These are phyloP conservation scores for Boletus eberwhitei DNA, from an alignment of 768 basidiomycete genomes.

Conservation along the genomic window DNA sequence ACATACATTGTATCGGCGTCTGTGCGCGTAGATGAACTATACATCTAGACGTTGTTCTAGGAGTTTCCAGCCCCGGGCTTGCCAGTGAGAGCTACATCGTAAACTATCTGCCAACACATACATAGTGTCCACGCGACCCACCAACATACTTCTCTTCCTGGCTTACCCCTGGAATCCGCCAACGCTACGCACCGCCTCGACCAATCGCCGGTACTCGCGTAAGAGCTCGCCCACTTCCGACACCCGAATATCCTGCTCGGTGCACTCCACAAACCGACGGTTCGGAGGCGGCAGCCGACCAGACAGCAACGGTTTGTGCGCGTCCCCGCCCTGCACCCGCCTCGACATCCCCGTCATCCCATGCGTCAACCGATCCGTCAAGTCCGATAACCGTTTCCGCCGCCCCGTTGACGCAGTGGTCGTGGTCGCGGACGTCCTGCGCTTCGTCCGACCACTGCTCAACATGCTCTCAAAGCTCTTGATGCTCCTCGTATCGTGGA, in stretches of 20 bases:
- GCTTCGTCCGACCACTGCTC: conserved; percentile 33
- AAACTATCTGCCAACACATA: neutral
- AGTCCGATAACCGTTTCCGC: conserved; percentile 44
- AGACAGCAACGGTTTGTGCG: conserved; percentile 37
- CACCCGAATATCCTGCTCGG: conserved; percentile 72
- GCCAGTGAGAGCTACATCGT: neutral
- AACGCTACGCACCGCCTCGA: conserved; percentile 57
- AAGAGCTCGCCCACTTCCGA: conserved; percentile 80
- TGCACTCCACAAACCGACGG: conserved; percentile 66
- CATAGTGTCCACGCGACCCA: neutral
- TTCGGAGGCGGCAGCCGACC: conserved; percentile 58
- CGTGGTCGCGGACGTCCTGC: neutral
- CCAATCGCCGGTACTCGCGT: conserved; percentile 76
- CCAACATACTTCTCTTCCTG: neutral
- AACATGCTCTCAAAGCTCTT: conserved; percentile 88
- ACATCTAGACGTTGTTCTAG: neutral
- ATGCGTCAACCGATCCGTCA: conserved; percentile 79
- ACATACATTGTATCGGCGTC: neutral
- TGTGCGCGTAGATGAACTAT: neutral
- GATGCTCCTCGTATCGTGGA: conserved; percentile 68
- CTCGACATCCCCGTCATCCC: conserved; percentile 56
- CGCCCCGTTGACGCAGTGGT: conserved; percentile 34
- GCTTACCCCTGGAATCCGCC: conserved; percentile 39
- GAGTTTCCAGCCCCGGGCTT: neutral
- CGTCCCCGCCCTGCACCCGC: conserved; percentile 35